Evolutionary conservation across 148 eudicot genomes (phyloP).

Genomic region (Rhododendron ovatum): DNA sequence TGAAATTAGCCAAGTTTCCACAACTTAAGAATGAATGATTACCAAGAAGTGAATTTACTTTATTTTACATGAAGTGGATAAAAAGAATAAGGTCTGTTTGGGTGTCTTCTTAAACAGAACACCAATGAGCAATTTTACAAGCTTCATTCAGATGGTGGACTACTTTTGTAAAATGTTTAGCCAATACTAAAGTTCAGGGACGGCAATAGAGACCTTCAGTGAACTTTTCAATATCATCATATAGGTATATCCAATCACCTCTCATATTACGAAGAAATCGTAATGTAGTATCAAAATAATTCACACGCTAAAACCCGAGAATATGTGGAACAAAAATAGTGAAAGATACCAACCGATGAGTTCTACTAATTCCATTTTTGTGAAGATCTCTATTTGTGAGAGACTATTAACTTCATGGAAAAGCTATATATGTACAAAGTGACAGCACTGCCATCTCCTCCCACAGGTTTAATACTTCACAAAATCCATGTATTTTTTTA

Average conservation of each 20-base stretch:
- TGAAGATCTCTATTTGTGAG: background rate
- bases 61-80: background rate
- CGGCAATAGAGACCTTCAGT: background rate
- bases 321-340: background rate
- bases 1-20: constrained; percentile 63
- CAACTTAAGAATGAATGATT: constrained; percentile 38
- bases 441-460: background rate
- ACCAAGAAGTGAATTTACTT: constrained; percentile 27
- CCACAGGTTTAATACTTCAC: background rate
- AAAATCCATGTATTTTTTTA: background rate
- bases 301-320: background rate
- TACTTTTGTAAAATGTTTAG: background rate
- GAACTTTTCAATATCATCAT: background rate
- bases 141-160: background rate
- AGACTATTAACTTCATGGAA: background rate
- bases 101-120: background rate
- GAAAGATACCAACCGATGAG: background rate
- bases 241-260: background rate
- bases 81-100: background rate
- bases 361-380: background rate
- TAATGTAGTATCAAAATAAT: background rate
- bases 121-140: background rate
- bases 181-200: background rate
- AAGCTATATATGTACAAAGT: background rate
- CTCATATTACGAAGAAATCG: background rate